Evolutionary conservation across 257 asterid species (phyloP).

Genomic region (Salvia hispanica): DNA sequence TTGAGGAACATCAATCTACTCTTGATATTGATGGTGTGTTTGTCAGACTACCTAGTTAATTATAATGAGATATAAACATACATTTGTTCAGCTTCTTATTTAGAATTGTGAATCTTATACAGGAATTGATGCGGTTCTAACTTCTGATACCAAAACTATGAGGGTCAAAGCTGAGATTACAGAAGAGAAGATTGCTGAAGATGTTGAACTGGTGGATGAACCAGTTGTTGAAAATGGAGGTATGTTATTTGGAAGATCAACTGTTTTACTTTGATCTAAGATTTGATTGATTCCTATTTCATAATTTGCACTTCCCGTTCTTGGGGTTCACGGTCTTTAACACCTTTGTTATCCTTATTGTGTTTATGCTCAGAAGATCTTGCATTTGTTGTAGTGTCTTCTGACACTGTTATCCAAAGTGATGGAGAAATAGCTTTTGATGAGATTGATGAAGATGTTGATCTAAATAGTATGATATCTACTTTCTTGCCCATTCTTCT

Average conservation of each 20-base stretch:
- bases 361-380: not conserved
- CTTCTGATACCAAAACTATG: no score
- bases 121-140: not conserved
- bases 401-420: not conserved
- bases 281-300: no score
- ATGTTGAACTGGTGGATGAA: slow-evolving; percentile 1
- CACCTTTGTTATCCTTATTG: not conserved
- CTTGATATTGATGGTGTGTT: slow-evolving; percentile 28
- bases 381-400: slow-evolving; percentile 4
- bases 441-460: slow-evolving; percentile 7
- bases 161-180: not conserved
- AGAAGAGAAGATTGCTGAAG: not conserved
- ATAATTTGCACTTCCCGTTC: not conserved
- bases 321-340: not conserved
- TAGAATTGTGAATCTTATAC: not conserved
- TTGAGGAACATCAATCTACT: not conserved
- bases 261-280: not conserved
- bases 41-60: not conserved
- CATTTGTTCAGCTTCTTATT: not conserved
- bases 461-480: slow-evolving; percentile 9
- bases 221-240: not conserved
- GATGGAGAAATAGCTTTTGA: slow-evolving; percentile 11
- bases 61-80: not conserved
- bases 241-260: not conserved
- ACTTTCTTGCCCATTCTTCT: not conserved